Base-by-base conservation (phyloP, 495 filamentous ascomycete species). In the Chaetomium fimeti region DNA sequence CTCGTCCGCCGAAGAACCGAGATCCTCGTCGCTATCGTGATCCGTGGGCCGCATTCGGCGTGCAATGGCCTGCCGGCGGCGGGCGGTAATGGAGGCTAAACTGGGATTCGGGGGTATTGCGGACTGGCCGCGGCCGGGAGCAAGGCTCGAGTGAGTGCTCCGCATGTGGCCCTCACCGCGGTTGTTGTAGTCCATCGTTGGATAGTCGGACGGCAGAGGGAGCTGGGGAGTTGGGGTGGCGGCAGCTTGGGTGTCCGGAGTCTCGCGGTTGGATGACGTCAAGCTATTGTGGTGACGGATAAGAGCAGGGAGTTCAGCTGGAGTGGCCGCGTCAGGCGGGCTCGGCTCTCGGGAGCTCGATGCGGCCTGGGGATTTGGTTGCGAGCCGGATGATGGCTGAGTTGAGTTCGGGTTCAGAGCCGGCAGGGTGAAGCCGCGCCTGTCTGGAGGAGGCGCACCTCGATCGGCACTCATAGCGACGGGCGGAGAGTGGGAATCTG, bases 11-110 rank as follows among this genome's bases (percentile, higher is more conserved):
- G 48, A n/a, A 24, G 52, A 55, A 28, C 68, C 71, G 2, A 56
- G 22, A 13, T 74, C 73, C 2, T 71, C 73, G 1, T 74, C 74
- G 51, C 70, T 75, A 6, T 71, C 67, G 52, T 67, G 58, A 8
- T 72, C 69, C 9, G 67, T 57, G n/a, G 40, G 32, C n/a, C 38
- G 53, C 11, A 45, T 43, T n/a, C 49, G 42, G 24, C 68, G 60
- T n/a, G 42, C 15, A 24, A 64, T 9, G 24, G 45, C n/a, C 47
- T 20, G 43, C 52, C 57, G 43, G 38, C 55, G 16, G 42, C 52
- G 49, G 53, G 24, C n/a, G 42, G 24, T n/a, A 16, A 27, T 16
- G 49, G 22, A 2, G 5, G 62, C n/a, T 18, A 27, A 0, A 16
- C 0, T 7, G 8, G 38, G 56, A 3, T 20, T 22, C 0, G 47